Percentiles rank a stretch among this genome's conserved stretches.
Conservation (phyloP, 106 monocot species). For the Acanthochlamys bracteata region DNA sequence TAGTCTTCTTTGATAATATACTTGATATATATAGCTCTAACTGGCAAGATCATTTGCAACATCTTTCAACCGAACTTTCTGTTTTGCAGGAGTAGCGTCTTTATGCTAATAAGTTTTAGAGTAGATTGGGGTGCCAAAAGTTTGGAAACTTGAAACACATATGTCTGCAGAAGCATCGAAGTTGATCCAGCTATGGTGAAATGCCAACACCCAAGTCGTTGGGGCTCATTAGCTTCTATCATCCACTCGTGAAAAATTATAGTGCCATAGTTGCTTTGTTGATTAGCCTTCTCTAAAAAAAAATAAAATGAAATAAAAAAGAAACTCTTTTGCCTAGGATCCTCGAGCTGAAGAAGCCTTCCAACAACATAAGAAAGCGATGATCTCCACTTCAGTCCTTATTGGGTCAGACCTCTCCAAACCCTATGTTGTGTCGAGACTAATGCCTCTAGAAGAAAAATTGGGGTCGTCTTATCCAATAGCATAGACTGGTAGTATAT, state of each 20-base stretch:
- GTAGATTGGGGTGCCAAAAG: background rate
- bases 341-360: background rate
- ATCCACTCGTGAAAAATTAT: background rate
- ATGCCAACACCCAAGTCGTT: background rate
- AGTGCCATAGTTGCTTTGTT: background rate
- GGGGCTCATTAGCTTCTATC: slow-evolving; percentile 5
- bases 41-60: too few relatives aligned
- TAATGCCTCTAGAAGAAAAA: background rate
- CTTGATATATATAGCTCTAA: too few relatives aligned
- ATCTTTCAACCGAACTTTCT: too few relatives aligned
- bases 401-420: background rate
- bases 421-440: background rate
- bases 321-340: background rate
- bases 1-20: too few relatives aligned
- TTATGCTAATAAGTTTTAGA: too few relatives aligned
- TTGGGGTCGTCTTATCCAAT: slow-evolving; percentile 4
- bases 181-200: background rate
- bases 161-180: background rate
- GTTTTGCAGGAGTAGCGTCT: too few relatives aligned
- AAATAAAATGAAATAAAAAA: too few relatives aligned
- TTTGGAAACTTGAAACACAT: background rate
- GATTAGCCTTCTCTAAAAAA: background rate
- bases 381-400: background rate
- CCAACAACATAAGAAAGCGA: background rate
- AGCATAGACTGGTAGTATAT: background rate